Base-by-base conservation (phyloP, 2,329 filamentous ascomycete species). In the Ampelomyces quisqualis region DNA sequence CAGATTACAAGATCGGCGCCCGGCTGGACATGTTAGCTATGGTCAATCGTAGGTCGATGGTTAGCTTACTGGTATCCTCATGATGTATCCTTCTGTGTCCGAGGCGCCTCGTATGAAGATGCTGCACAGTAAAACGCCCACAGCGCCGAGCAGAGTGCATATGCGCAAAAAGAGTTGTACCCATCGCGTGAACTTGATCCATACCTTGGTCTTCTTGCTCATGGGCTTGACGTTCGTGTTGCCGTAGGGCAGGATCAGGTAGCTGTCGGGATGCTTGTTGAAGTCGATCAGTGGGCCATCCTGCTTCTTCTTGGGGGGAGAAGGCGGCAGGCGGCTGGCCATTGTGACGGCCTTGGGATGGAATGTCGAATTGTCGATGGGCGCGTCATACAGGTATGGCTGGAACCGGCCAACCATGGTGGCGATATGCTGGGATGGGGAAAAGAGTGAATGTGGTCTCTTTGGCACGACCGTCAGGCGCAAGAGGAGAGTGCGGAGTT, bases 341-440 rank as follows among this genome's bases (percentile, higher is more conserved):
- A 89, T 79, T 15, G 89, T 90, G 34, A 90, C 79, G 45, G 87
- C 86, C 68, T 90, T 94, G 34, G 91, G 90, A 59, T 96, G 90
- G 69, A 94, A 95, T n/a, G 72, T 60, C 59, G 73, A 66, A 67
- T 62, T 64, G 71, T 64, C 72, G 77, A 74, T 54, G 65, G 61
- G 48, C 18, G 60, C 46, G 49, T 77, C 58, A 70, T 93, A 93
- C 68, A 91, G 77, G 73, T 85, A 93, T 40, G 88, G 88, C 68
- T 79, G 79, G 59, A 76, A 72, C 60, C 75, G 75, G 57, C 61
- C 61, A 52, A 57, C 45, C 58, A 73, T 73, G 60, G 40, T 58
- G 48, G 53, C 29, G 40, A 53, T 34, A 44, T 42, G 49, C 46
- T 58, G 54, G 19, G 18, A n/a, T 8, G 18, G 50, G 51, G 46